Evolutionary conservation across 1,284 basidiomycete species (phyloP).

Genomic region (Fistulina hepatica): DNA sequence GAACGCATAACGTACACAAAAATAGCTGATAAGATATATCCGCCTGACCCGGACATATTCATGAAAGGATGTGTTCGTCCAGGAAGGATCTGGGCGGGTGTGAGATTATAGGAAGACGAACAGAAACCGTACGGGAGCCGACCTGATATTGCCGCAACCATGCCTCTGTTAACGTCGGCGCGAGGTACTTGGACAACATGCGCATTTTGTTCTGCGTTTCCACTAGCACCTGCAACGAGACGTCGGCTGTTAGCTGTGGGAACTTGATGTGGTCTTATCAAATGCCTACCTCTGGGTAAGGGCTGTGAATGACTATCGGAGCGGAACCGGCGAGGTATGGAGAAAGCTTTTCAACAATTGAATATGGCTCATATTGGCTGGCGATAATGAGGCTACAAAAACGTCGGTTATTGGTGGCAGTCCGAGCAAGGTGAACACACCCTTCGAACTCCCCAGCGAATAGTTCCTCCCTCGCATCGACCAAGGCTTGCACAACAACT

Average conservation of each 20-base stretch:
- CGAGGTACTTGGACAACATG: conserved; percentile 57
- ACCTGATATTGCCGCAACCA: conserved; percentile 90
- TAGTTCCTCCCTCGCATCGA: conserved; percentile 65
- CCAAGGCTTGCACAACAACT: conserved; percentile 45
- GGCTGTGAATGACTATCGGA: conserved; percentile 79
- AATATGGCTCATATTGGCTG: conserved; percentile 79
- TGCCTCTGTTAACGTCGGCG: conserved; percentile 75
- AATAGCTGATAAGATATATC: conserved; percentile 77
- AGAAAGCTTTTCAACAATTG: conserved; percentile 66
- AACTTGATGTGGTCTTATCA: conserved; percentile 1
- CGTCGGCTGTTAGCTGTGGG: conserved; percentile 4
- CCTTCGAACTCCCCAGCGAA: conserved; percentile 84
- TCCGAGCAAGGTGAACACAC: conserved; percentile 29
- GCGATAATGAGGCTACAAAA: conserved; percentile 64
- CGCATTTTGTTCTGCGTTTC: conserved; percentile 71
- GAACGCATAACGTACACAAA: conserved; percentile 61
- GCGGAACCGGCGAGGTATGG: conserved; percentile 80
- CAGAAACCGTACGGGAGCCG: no score
- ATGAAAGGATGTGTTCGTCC: conserved; percentile 95
- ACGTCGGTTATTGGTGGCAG: conserved; percentile 3
- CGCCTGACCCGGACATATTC: conserved; percentile 83
- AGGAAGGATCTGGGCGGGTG: no score
- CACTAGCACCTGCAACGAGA: conserved; percentile 47
- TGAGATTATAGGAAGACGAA: no score
- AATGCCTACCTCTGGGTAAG: conserved; percentile 59